Evolutionary conservation across 2,329 filamentous ascomycete species (phyloP).

Genomic region (Aspergillus spinulosporus): DNA sequence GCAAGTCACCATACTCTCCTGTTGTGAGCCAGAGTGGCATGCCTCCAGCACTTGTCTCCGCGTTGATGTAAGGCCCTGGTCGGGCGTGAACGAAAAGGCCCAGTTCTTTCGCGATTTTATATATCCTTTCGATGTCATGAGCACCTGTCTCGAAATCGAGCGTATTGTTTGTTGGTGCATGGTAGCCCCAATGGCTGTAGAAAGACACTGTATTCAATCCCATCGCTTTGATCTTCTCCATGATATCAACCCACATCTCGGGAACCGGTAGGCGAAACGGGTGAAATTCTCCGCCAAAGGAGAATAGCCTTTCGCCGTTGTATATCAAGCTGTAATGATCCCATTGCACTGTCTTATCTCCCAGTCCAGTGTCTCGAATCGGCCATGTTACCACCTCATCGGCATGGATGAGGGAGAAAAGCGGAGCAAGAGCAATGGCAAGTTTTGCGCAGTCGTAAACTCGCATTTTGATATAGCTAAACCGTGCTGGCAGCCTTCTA

Average conservation of each 20-base stretch:
- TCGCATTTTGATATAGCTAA: neutral
- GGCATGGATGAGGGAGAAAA: neutral
- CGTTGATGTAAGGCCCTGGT: constrained; percentile 55
- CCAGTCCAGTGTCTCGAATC: neutral
- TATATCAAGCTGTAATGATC: constrained; percentile 54
- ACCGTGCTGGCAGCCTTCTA: neutral
- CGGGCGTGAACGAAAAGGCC: constrained; percentile 55
- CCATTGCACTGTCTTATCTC: constrained; percentile 36
- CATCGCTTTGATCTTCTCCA: constrained; percentile 76
- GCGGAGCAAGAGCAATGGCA: neutral
- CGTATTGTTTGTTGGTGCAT: constrained; percentile 27
- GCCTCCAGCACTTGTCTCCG: constrained; percentile 53
- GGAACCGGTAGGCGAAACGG: constrained; percentile 64
- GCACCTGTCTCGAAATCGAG: constrained; percentile 55
- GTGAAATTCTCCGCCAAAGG: constrained; percentile 59
- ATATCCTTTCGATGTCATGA: constrained; percentile 53
- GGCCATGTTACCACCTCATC: neutral
- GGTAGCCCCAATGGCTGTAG: constrained; percentile 36
- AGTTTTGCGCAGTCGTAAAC: neutral
- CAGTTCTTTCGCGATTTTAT: constrained; percentile 54
- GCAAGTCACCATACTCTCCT: constrained; percentile 46
- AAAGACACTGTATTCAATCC: constrained; percentile 60
- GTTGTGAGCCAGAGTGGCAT: constrained; percentile 50
- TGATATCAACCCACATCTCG: constrained; percentile 66
- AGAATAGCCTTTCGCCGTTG: constrained; percentile 51